phyloP scores from a whole-genome alignment of 495 filamentous ascomycete species.

The Thermothielavioides terrestris region DNA sequence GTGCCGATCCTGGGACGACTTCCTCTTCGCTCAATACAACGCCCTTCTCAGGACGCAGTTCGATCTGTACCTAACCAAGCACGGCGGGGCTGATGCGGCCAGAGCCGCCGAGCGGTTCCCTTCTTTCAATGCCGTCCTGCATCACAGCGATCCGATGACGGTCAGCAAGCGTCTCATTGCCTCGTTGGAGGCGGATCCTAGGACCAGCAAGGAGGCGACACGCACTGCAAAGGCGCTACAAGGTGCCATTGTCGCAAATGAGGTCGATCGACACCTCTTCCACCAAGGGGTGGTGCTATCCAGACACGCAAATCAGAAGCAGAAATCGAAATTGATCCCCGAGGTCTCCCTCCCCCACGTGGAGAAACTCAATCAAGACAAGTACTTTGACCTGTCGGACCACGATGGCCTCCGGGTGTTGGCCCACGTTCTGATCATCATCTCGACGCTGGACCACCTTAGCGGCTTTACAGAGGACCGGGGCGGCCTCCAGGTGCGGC shows the following conservation, averaged over 20 bases:
- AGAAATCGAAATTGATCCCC: slow-evolving; percentile 44
- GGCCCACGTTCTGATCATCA: slow-evolving; percentile 48
- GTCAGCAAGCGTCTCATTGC: slow-evolving; percentile 44
- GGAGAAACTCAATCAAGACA: slow-evolving; percentile 28
- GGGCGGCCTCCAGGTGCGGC: slow-evolving; percentile 14
- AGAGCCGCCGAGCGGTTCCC: slow-evolving; percentile 36
- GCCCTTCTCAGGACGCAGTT: slow-evolving; percentile 63
- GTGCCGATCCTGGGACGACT: slow-evolving; percentile 78
- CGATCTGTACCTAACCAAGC: slow-evolving; percentile 48
- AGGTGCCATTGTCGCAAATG: slow-evolving; percentile 53
- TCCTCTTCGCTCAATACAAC: slow-evolving; percentile 85
- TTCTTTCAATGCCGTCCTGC: slow-evolving; percentile 43
- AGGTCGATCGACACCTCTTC: slow-evolving; percentile 46
- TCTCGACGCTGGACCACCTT: slow-evolving; percentile 43
- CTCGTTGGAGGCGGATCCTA: slow-evolving; percentile 39
- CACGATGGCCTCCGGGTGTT: slow-evolving; percentile 51
- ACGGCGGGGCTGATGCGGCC: slow-evolving; percentile 35
- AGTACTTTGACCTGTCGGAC: slow-evolving; percentile 44
- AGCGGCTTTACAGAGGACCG: slow-evolving; percentile 34
- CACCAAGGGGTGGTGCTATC: slow-evolving; percentile 51
- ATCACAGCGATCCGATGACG: slow-evolving; percentile 43
- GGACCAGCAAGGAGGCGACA: slow-evolving; percentile 41
- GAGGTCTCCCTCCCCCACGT: slow-evolving; percentile 16
- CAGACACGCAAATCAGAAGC: slow-evolving; percentile 41
- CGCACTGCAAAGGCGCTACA: slow-evolving; percentile 57